Evolutionary conservation across 176 grass and related monocot genomes (phyloP).

Genomic region (Alopecurus myosuroides): DNA sequence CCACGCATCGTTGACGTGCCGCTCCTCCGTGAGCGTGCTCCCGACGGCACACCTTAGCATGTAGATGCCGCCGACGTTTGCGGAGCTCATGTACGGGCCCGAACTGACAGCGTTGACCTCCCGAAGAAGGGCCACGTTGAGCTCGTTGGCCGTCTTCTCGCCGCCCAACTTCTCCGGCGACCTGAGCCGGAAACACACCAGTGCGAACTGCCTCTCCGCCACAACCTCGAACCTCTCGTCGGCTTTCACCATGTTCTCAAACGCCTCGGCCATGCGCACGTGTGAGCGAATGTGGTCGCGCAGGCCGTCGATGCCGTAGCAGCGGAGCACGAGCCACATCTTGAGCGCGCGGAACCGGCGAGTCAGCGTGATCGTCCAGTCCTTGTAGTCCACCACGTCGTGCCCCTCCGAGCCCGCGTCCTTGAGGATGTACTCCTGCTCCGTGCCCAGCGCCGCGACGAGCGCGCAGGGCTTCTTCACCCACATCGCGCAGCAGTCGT

Average conservation of each 20-base stretch:
- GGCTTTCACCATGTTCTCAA: constrained; percentile 43
- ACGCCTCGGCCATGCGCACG: constrained; percentile 45
- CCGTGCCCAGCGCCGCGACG: constrained; percentile 47
- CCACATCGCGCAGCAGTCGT: constrained; percentile 80
- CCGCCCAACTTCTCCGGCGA: constrained; percentile 22
- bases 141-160: constrained; percentile 30
- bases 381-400: constrained; percentile 73
- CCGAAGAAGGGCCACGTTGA: constrained; percentile 51
- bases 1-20: constrained; percentile 53
- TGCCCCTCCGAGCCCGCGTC: constrained; percentile 34
- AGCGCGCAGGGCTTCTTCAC: constrained; percentile 21
- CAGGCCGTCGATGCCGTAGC: constrained; percentile 56
- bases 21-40: constrained; percentile 58
- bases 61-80: constrained; percentile 46
- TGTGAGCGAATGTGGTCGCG: constrained; percentile 41
- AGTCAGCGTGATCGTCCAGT: constrained; percentile 59
- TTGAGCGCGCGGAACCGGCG: constrained; percentile 71
- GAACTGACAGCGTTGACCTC: constrained; percentile 35
- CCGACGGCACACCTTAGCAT: constrained; percentile 62
- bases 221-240: constrained; percentile 69
- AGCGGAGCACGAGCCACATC: constrained; percentile 68
- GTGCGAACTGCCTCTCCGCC: constrained; percentile 38
- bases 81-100: constrained; percentile 59
- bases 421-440: constrained; percentile 58
- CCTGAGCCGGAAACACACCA: constrained; percentile 58